Percentiles rank a stretch among this genome's conserved stretches.
Conservation (phyloP, 371 early-diverging fungal species). For the Mortierella sp. region DNA sequence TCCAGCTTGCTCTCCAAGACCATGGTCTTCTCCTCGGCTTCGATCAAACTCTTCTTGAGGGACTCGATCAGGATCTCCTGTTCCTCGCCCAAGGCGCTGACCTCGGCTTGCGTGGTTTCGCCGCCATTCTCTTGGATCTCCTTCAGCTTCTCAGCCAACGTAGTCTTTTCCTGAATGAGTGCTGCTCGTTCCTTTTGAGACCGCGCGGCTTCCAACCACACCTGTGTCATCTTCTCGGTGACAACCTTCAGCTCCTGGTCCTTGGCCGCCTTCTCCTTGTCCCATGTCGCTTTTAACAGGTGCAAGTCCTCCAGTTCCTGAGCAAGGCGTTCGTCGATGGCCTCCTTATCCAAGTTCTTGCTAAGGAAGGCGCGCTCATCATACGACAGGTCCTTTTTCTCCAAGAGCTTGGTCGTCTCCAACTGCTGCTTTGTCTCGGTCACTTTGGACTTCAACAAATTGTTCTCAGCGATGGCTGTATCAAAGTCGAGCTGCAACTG, state of each 20-base stretch:
- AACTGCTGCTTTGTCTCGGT: conserved; percentile 28
- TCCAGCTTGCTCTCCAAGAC: conserved; percentile 29
- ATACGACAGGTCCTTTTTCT: conserved; percentile 36
- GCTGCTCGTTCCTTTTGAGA: conserved; percentile 49
- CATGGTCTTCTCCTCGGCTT: conserved; percentile 31
- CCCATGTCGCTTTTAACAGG: conserved; percentile 40
- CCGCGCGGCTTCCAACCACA: conserved; percentile 53
- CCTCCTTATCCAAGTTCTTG: conserved; percentile 28
- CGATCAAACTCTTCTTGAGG: conserved; percentile 31
- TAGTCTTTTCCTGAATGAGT: conserved; percentile 33
- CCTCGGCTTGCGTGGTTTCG: background rate
- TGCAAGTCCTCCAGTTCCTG: conserved; percentile 48
- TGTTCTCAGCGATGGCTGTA: conserved; percentile 33
- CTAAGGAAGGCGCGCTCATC: conserved; percentile 32
- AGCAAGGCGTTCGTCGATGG: conserved; percentile 24
- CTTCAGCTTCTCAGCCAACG: conserved; percentile 25
- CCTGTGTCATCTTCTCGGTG: conserved; percentile 56
- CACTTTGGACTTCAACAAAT: conserved; percentile 33
- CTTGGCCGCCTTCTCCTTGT: conserved; percentile 51
- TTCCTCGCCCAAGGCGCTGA: conserved; percentile 2
- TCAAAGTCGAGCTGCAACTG: conserved; percentile 41
- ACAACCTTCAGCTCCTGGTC: conserved; percentile 54
- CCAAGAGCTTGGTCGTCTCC: conserved; percentile 27
- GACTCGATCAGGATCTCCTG: conserved; percentile 38
- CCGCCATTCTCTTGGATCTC: conserved; percentile 24